Conservation (phyloP, 495 filamentous ascomycete genomes). For the Hyaloscypha variabilis region DNA sequence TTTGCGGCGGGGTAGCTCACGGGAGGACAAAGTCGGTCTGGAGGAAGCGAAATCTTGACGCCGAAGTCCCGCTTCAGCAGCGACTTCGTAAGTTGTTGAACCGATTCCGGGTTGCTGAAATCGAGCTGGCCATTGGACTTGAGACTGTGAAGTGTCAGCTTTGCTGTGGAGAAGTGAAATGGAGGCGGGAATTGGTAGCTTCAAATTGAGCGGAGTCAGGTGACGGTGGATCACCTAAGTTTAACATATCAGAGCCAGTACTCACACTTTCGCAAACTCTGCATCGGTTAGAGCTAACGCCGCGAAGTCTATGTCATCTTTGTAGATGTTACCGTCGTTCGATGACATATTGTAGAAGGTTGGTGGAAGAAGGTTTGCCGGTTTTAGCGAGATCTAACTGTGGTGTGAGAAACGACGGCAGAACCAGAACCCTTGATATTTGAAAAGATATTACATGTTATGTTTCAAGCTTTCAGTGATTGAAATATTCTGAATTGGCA, state of each 20-base stretch:
- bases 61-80: constrained; percentile 77
- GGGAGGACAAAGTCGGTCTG: constrained; percentile 87
- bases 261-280: constrained; percentile 56
- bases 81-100: constrained; percentile 81
- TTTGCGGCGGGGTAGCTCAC: constrained; percentile 45
- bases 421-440: background rate
- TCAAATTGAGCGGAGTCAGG: background rate
- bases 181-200: background rate
- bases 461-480: too few species aligned
- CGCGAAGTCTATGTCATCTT: constrained; percentile 63
- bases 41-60: constrained; percentile 68
- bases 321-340: constrained; percentile 48
- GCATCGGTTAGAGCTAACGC: constrained; percentile 57
- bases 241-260: too few species aligned
- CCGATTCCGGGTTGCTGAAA: constrained; percentile 77
- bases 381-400: background rate
- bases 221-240: background rate
- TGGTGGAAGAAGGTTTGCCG: background rate
- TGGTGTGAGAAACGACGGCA: background rate
- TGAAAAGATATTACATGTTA: too few species aligned
- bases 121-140: constrained; percentile 70
- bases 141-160: constrained; percentile 37
- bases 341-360: constrained; percentile 13
- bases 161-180: background rate
- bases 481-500: too few species aligned